Conservation (phyloP, 768 basidiomycete genomes). For the Hemileccinum impolitum region DNA sequence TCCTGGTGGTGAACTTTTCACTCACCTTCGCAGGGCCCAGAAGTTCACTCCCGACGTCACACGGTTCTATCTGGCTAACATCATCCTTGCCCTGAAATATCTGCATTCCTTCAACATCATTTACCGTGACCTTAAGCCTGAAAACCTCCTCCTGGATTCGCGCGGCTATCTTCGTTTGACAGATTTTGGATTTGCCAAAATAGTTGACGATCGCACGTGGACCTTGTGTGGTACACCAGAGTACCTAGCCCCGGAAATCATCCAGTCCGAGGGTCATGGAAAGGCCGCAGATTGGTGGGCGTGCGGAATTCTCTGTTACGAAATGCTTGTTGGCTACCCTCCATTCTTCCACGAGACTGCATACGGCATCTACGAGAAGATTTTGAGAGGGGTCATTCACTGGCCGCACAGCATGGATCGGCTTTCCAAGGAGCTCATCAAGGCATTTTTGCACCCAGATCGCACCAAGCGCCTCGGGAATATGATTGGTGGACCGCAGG, state of each 20-base stretch:
- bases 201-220: constrained; percentile 97
- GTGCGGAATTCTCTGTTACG: constrained; percentile 93
- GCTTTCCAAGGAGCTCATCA: constrained; percentile 84
- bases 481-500: constrained; percentile 86
- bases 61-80: constrained; percentile 95
- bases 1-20: constrained; percentile 97
- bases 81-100: constrained; percentile 92
- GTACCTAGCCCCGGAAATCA: constrained; percentile 98
- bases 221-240: constrained; percentile 96
- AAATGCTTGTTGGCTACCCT: constrained; percentile 98
- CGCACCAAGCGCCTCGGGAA: constrained; percentile 90
- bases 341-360: constrained; percentile 99
- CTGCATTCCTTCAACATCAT: constrained; percentile 96
- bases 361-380: constrained; percentile 98
- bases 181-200: constrained; percentile 98
- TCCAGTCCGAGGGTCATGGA: constrained; percentile 95
- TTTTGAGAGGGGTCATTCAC: constrained; percentile 79
- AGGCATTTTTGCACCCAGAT: constrained; percentile 87
- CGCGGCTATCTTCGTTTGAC: constrained; percentile 92
- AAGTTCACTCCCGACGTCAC: constrained; percentile 97
- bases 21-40: constrained; percentile 89
- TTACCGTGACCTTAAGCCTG: constrained; percentile 97
- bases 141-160: constrained; percentile 94
- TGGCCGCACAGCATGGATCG: constrained; percentile 92
- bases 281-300: constrained; percentile 99